phyloP scores from a whole-genome alignment of 805 yeast genomes.

The Candida sakaeoensis region DNA sequence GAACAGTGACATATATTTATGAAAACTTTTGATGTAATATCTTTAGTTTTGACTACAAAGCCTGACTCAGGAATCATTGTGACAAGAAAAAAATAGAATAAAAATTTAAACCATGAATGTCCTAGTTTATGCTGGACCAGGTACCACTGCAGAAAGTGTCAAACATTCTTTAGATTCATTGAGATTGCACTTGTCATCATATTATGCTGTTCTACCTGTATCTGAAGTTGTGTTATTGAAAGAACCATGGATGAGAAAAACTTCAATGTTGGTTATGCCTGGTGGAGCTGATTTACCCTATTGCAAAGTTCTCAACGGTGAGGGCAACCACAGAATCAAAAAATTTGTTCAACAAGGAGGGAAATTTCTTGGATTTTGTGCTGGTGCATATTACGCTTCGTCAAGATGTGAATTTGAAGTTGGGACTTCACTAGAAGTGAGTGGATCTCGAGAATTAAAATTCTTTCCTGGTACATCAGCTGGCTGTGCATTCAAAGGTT shows the following conservation, averaged over 20 bases:
- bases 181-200: conserved; percentile 71
- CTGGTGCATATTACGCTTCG: conserved; percentile 90
- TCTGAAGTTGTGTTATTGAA: conserved; percentile 56
- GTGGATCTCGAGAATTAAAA: conserved; percentile 77
- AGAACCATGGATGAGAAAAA: conserved; percentile 87
- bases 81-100: background rate
- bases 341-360: conserved; percentile 80
- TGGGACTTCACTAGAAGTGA: conserved; percentile 75
- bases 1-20: conserved; percentile 70
- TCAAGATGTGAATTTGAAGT: conserved; percentile 77
- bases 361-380: conserved; percentile 80
- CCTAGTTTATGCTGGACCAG: conserved; percentile 50
- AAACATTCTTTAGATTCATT: conserved; percentile 78
- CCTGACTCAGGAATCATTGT: conserved; percentile 55
- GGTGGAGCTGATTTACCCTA: conserved; percentile 97
- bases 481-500: conserved; percentile 82
- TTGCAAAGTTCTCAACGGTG: conserved; percentile 68
- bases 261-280: conserved; percentile 79
- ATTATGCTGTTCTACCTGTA: conserved; percentile 79
- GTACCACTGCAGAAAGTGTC: conserved; percentile 84
- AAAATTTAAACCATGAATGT: conserved; percentile 39
- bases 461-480: conserved; percentile 80
- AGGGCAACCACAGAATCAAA: conserved; percentile 56
- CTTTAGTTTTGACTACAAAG: conserved; percentile 67
- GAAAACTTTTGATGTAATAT: conserved; percentile 58